Conservation (phyloP, 2,329 filamentous ascomycete genomes). For the Rachicladosporium sp. region DNA sequence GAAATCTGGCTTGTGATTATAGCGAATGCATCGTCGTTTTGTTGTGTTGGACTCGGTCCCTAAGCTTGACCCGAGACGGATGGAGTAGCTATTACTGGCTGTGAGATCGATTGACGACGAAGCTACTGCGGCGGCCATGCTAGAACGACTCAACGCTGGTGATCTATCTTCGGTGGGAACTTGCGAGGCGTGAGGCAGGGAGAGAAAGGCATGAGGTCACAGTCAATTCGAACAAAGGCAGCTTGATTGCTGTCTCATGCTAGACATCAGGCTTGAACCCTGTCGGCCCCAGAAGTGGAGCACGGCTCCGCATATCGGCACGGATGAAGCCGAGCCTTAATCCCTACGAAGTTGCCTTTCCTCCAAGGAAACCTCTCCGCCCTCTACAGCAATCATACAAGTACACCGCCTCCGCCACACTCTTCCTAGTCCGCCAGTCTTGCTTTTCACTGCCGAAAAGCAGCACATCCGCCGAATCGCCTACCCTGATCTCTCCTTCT, state of each 20-base stretch:
- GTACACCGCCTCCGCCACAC: conserved; percentile 33
- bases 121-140: conserved; percentile 14
- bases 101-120: conserved; percentile 15
- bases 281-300: too few relatives aligned
- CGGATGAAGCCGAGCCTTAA: too few relatives aligned
- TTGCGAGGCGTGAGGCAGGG: too few relatives aligned
- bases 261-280: too few relatives aligned
- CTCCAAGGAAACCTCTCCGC: conserved; percentile 8
- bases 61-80: conserved; percentile 20
- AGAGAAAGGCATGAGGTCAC: too few relatives aligned
- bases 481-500: conserved; percentile 19
- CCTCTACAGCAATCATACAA: conserved; percentile 26
- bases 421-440: conserved; percentile 30
- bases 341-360: conserved; percentile 2
- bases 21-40: conserved; percentile 16
- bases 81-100: conserved; percentile 14
- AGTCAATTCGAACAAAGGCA: too few relatives aligned
- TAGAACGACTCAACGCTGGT: too few relatives aligned
- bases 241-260: too few relatives aligned
- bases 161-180: too few relatives aligned
- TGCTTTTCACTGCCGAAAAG: conserved; percentile 26
- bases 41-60: conserved; percentile 7
- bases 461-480: conserved; percentile 31
- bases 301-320: too few relatives aligned
- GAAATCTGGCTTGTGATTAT: conserved; percentile 34